Conservation (phyloP, 345 rosid genomes). For the Rhizophora mangle region DNA sequence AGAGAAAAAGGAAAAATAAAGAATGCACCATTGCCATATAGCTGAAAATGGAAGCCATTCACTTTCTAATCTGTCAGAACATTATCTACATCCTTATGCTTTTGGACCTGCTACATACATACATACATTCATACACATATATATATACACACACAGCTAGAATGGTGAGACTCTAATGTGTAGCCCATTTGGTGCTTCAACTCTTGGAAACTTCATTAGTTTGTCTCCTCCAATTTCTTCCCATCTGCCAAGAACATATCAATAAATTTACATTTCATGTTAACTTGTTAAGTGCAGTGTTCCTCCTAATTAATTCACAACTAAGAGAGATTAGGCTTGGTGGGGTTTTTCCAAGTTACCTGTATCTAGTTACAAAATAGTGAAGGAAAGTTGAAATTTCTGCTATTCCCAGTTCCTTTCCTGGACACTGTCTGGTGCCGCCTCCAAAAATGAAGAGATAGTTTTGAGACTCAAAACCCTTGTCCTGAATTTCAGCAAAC, state of each 20-base stretch:
- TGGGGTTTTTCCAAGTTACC: constrained; percentile 27
- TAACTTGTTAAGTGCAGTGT: not conserved
- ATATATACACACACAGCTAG: constrained; percentile 11
- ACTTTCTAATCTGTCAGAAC: constrained; percentile 26
- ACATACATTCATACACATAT: not conserved
- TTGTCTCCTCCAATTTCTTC: constrained; percentile 72
- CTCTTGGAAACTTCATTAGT: constrained; percentile 82
- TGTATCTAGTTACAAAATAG: constrained; percentile 81
- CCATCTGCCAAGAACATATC: constrained; percentile 58
- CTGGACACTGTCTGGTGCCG: constrained; percentile 89
- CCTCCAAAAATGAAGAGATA: constrained; percentile 74
- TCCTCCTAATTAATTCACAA: too few relatives aligned
- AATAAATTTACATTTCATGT: not conserved
- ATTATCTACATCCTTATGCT: constrained; percentile 16
- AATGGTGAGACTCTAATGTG: constrained; percentile 65
- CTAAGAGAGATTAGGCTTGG: not conserved
- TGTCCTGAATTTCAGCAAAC: constrained; percentile 44
- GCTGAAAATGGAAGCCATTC: constrained; percentile 16
- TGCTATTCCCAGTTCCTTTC: constrained; percentile 85
- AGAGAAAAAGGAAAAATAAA: too few relatives aligned
- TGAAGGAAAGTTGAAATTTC: constrained; percentile 90
- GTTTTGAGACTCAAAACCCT: constrained; percentile 53
- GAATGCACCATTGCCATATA: not conserved
- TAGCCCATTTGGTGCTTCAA: constrained; percentile 85
- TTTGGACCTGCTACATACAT: not conserved